Evolutionary conservation across 2,329 filamentous ascomycete genomes (phyloP), one percentile per base, ranked within the genome.

Genomic region (Hymenoscyphus occultus): DNA sequence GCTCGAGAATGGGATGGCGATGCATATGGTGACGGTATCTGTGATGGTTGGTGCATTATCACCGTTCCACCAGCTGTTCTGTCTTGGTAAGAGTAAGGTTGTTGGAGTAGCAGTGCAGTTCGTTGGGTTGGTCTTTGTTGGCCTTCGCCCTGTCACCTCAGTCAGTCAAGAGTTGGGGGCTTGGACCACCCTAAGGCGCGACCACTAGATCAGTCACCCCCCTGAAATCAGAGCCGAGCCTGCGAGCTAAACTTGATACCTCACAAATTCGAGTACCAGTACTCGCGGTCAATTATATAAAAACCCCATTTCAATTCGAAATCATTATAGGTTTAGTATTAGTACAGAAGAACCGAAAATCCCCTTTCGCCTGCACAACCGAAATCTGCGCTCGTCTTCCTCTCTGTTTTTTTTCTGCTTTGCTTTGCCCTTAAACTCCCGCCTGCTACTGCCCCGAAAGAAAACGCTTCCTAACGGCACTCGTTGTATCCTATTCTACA

Each of bases 251-350:
- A 35, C 35, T 35, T 10, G 5, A 10, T 35, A 35, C 35, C 28
- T 28, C 28, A 28, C 28, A 28, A 28, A 28, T 3, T 7, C 35
- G 35, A 35, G 35, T 35, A 35, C 35, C 5, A 35, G 35, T 35
- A 35, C 35, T 35, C 35, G 35, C 5, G 35, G n/a, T 6, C 42
- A 19, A 19, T n/a, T 7, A 19, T n/a, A 10, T 4, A 22, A 51
- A 28, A 13, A 12, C 9, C 19, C 45, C 19, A 51, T 10, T 14
- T 54, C 48, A 54, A 28, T 54, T 28, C 22, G 7, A 54, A 54
- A 31, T 54, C 48, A 54, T 28, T 54, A 54, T 54, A 54, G 48
- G 48, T 28, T 28, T 28, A 54, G 22, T 54, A 54, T 54, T 22
- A 54, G 19, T 54, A 54, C 19, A 54, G 19, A 54, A 54, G 48